Evolutionary conservation across 129 eudicot species (phyloP).

Genomic region (Saussurea involucrata): DNA sequence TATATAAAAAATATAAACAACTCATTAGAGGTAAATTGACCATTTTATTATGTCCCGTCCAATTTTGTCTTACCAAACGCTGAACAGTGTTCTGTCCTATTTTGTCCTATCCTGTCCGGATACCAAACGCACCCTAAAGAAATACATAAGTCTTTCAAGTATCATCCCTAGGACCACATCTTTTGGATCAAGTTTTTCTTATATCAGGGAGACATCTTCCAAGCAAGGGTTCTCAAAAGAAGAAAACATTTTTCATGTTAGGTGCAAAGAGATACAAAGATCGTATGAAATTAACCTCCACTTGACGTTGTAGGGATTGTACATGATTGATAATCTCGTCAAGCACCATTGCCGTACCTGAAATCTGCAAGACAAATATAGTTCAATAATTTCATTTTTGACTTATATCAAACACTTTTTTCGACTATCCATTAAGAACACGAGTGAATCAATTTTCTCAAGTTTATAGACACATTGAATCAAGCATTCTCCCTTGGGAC

Average conservation of each 20-base stretch:
- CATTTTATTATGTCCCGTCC: too few relatives aligned
- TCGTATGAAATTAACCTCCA: slow-evolving; percentile 58
- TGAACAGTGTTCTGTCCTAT: too few relatives aligned
- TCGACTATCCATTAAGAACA: background rate
- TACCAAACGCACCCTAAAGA: too few relatives aligned
- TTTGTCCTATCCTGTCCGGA: too few relatives aligned
- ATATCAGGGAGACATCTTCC: background rate
- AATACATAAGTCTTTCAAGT: background rate
- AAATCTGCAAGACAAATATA: slow-evolving; percentile 42
- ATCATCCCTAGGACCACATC: background rate
- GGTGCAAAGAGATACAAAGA: background rate
- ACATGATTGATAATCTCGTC: slow-evolving; percentile 91
- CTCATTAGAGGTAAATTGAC: too few relatives aligned
- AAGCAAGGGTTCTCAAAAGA: background rate
- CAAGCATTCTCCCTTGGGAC: background rate
- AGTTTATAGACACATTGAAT: background rate
- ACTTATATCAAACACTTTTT: background rate
- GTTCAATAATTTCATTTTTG: background rate
- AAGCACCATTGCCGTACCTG: slow-evolving; percentile 86
- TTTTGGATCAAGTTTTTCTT: background rate
- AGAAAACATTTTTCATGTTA: background rate
- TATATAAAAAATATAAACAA: too few relatives aligned
- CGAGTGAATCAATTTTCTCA: background rate
- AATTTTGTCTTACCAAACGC: too few relatives aligned
- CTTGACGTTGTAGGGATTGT: slow-evolving; percentile 80